phyloP scores from a whole-genome alignment of 75 land plant species.

The Sequoia sempervirens region DNA sequence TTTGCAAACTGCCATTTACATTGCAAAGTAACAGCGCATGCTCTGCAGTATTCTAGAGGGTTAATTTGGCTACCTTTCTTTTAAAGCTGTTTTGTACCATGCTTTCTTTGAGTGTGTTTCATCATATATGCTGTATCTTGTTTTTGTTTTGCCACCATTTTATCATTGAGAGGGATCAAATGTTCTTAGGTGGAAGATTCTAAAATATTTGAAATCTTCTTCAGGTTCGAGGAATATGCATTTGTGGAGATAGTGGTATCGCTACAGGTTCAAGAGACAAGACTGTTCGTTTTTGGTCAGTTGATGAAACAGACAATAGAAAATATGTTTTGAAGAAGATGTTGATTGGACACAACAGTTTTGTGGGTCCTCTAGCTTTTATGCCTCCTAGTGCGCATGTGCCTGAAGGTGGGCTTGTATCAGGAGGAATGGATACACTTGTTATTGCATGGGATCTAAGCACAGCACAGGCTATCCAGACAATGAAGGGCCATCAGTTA shows the following conservation, averaged over 20 bases:
- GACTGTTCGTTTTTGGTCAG: conserved; percentile 79
- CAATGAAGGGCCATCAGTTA: conserved; percentile 68
- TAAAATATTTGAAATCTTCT: neutral
- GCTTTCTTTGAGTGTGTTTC: neutral
- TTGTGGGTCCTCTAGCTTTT: conserved; percentile 92
- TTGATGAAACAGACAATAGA: conserved; percentile 30
- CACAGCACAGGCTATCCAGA: conserved; percentile 43
- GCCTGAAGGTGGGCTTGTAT: conserved; percentile 80
- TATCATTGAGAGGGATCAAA: neutral
- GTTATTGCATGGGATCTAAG: conserved; percentile 85
- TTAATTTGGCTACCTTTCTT: neutral
- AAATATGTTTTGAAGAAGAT: conserved; percentile 45
- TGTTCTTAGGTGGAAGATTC: neutral
- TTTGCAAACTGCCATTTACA: neutral
- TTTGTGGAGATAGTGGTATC: conserved; percentile 56
- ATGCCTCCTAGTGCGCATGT: conserved; percentile 57
- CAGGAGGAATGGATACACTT: conserved; percentile 94
- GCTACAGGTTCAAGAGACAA: conserved; percentile 92
- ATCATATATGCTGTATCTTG: neutral
- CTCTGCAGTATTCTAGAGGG: neutral
- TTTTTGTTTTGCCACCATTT: neutral
- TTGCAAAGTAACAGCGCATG: neutral
- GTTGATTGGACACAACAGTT: conserved; percentile 79
- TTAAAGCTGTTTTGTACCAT: neutral
- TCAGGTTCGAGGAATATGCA: conserved; percentile 88